phyloP scores from a whole-genome alignment of 2,329 filamentous ascomycete species.

The Fusarium penzigii region DNA sequence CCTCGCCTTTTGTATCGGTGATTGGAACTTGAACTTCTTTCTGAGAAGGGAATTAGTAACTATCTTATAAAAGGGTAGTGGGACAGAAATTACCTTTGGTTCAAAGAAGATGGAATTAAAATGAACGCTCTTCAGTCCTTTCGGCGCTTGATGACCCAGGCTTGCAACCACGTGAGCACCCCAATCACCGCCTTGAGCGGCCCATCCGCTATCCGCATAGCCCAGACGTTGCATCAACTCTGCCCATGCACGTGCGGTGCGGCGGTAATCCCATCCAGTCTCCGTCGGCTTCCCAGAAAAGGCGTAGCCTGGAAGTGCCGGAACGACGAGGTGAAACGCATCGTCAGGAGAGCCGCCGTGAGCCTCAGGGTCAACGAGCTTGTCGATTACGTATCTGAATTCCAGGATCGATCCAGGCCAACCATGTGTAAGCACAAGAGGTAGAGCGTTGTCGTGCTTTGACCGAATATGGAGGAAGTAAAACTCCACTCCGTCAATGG shows the following conservation, averaged over 20 bases:
- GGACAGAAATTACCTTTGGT: not conserved
- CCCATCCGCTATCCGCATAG: conserved; percentile 1
- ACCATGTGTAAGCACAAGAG: conserved; percentile 9
- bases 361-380: conserved; percentile 2
- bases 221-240: conserved; percentile 6
- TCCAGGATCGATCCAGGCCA: conserved; percentile 10
- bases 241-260: conserved; percentile 5
- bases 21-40: conserved; percentile 2
- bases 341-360: conserved; percentile 1
- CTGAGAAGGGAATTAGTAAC: not conserved
- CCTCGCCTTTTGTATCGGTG: not conserved
- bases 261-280: conserved; percentile 4
- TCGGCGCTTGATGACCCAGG: conserved; percentile 5
- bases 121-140: conserved; percentile 9
- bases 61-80: rapidly evolving
- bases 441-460: not conserved
- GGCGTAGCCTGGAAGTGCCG: conserved; percentile 8
- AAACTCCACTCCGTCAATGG: conserved; percentile 3
- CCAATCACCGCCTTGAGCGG: conserved; percentile 12
- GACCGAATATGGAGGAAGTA: conserved; percentile 10
- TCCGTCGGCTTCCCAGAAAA: conserved; percentile 10
- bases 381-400: conserved; percentile 4
- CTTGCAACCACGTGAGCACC: conserved; percentile 4
- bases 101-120: conserved; percentile 12
- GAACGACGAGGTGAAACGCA: conserved; percentile 6